Conservation (phyloP, 805 yeast species). For the Schizosaccharomyces cryophilus region DNA sequence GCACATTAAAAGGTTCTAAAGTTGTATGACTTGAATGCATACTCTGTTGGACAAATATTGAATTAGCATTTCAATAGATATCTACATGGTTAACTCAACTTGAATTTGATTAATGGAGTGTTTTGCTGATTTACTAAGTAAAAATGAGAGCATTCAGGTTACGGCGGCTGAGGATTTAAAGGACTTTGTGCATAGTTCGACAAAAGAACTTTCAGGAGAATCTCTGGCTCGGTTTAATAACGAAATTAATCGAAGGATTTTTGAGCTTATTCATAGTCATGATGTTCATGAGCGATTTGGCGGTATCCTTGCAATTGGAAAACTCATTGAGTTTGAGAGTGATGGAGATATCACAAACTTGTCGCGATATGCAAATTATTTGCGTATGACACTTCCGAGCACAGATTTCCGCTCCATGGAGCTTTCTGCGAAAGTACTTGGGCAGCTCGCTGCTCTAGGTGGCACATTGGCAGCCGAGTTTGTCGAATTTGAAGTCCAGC, state of each 20-base stretch:
- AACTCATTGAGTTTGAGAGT: conserved; percentile 61
- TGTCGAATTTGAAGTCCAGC: conserved; percentile 74
- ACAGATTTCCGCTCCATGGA: conserved; percentile 67
- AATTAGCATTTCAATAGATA: too few relatives aligned
- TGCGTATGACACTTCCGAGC: conserved; percentile 55
- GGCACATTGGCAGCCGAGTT: conserved; percentile 74
- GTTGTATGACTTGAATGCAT: too few relatives aligned
- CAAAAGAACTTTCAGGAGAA: conserved; percentile 44
- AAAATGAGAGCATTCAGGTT: neutral
- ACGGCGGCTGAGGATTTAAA: neutral
- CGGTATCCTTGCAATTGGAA: conserved; percentile 74
- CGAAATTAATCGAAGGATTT: conserved; percentile 65
- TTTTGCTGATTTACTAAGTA: neutral
- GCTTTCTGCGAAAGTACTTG: conserved; percentile 65
- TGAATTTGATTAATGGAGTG: neutral
- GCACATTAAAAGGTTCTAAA: too few relatives aligned
- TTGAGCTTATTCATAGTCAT: conserved; percentile 56
- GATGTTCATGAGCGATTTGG: conserved; percentile 58
- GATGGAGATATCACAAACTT: conserved; percentile 68
- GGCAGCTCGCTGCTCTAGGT: conserved; percentile 71
- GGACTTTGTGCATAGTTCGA: neutral
- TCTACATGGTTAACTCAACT: too few relatives aligned
- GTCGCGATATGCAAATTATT: conserved; percentile 71
- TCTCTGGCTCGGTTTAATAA: conserved; percentile 60
- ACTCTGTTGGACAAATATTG: too few relatives aligned